Evolutionary conservation across 2,329 filamentous ascomycete species (phyloP), one percentile per base, ranked within the genome.

Genomic region (Exophiala viscosa): DNA sequence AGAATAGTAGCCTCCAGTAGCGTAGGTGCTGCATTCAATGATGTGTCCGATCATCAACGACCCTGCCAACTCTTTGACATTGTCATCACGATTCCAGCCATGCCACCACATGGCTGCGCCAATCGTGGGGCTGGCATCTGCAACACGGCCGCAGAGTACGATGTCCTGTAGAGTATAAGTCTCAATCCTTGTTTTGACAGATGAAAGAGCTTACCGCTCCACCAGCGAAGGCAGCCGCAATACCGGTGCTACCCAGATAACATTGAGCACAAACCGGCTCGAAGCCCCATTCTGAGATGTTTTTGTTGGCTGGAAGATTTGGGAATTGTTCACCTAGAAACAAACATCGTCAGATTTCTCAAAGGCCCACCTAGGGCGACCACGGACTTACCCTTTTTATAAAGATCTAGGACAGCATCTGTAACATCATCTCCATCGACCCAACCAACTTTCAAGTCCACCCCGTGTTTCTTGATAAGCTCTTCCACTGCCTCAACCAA

Each of bases 371-470:
- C n/a, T 28, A 14, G 8, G 13, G 15, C 15, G 23, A 14, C 31
- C 66, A 67, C 58, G 68, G 68, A 11, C 17, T 40, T 17, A 13
- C 34, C 45, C 18, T 61, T 48, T 10, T 56, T 41, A 51, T 72
- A 64, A 1, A 79, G 52, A 55, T 77, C 48, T 9, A 62, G 55
- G 3, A 66, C 57, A 1, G 49, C 31, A 55, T 70, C 69, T 0
- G 66, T 65, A 3, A 52, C 42, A 15, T 52, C 70, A 48, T 78
- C 75, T 0, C 76, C 76, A 0, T 64, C 60, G 1, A 77, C 68
- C 33, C 72, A 76, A 0, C 73, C 73, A 2, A 78, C 69, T 4
- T 77, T 50, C 54, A 66, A 69, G 11, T 69, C 62, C 11, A 70
- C 57, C 67, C 74, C 46, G 23, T 7, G 33, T 18, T 44, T 14